Evolutionary conservation across 495 filamentous ascomycete genomes (phyloP).

Genomic region (Lophium mytilinum): DNA sequence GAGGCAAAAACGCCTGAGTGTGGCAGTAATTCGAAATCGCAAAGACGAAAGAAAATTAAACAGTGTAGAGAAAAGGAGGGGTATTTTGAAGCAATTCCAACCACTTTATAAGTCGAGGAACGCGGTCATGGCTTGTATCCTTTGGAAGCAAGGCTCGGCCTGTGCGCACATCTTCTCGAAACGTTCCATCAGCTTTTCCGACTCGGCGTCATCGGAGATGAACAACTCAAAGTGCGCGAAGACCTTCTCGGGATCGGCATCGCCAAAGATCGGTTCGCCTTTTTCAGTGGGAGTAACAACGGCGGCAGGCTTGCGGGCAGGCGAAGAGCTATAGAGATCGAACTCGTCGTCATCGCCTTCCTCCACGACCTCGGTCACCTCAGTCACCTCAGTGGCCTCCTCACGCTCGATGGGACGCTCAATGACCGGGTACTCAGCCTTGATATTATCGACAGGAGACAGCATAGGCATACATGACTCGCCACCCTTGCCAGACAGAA

Average conservation of each 20-base stretch:
- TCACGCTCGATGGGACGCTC: conserved; percentile 14
- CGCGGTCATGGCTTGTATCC: conserved; percentile 17
- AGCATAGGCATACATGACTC: conserved; percentile 36
- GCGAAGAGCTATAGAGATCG: conserved; percentile 48
- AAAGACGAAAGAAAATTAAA: too few relatives aligned
- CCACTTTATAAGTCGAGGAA: conserved; percentile 11
- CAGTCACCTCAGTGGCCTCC: conserved; percentile 16
- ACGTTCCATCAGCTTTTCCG: conserved; percentile 15
- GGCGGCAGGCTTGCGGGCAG: conserved; percentile 24
- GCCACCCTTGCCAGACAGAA: conserved; percentile 57
- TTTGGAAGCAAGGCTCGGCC: conserved; percentile 13
- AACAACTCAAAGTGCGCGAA: conserved; percentile 51
- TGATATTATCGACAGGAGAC: conserved; percentile 13
- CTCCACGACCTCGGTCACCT: conserved; percentile 40
- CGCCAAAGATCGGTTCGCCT: conserved; percentile 42
- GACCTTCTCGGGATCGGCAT: conserved; percentile 50
- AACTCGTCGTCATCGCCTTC: conserved; percentile 57
- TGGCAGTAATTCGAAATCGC: too few relatives aligned
- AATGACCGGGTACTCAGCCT: conserved; percentile 24
- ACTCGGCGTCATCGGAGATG: conserved; percentile 42
- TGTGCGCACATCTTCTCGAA: conserved; percentile 22
- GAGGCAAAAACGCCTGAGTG: neutral
- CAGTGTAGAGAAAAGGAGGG: too few relatives aligned
- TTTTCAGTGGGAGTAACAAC: conserved; percentile 23
- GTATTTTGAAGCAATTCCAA: too few relatives aligned